A percentile compares a stretch with the other conserved stretches of the same genome.
Evolutionary conservation across 345 rosid species (phyloP).

Genomic region (Stellera chamaejasme): DNA sequence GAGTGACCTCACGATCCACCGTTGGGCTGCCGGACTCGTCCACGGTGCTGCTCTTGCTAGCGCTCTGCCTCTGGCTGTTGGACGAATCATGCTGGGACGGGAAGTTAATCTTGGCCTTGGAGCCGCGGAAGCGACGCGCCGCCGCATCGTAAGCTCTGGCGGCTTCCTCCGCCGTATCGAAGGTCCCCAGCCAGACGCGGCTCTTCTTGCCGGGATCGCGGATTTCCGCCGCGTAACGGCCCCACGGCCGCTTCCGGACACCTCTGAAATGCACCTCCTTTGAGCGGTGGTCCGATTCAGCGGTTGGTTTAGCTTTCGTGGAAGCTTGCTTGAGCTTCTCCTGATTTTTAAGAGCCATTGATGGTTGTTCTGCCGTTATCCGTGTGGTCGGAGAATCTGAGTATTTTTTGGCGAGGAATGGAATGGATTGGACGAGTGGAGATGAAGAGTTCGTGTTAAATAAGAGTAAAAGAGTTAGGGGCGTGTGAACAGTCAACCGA

Average conservation of each 20-base stretch:
- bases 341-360: slow-evolving; percentile 31
- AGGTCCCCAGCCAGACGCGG: slow-evolving; percentile 74
- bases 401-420: background rate
- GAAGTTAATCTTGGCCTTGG: slow-evolving; percentile 66
- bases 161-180: slow-evolving; percentile 63
- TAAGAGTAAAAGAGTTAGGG: background rate
- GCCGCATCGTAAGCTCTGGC: slow-evolving; percentile 59
- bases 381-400: background rate
- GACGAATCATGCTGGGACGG: slow-evolving; percentile 22
- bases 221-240: slow-evolving; percentile 74
- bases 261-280: slow-evolving; percentile 48
- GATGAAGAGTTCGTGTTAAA: slow-evolving; percentile 5
- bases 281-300: background rate
- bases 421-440: too few relatives aligned
- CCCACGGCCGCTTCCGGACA: slow-evolving; percentile 70
- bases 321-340: background rate
- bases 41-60: slow-evolving; percentile 30
- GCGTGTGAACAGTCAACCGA: slow-evolving; percentile 22
- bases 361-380: background rate
- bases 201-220: slow-evolving; percentile 63
- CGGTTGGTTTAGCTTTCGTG: background rate
- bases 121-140: slow-evolving; percentile 56
- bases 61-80: slow-evolving; percentile 16
- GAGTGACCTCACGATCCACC: slow-evolving; percentile 25
- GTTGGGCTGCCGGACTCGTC: slow-evolving; percentile 31